These are phyloP conservation scores for Catunica adiposa DNA, from an alignment of 2,329 filamentous ascomycete genomes.

Conservation along the genomic window DNA sequence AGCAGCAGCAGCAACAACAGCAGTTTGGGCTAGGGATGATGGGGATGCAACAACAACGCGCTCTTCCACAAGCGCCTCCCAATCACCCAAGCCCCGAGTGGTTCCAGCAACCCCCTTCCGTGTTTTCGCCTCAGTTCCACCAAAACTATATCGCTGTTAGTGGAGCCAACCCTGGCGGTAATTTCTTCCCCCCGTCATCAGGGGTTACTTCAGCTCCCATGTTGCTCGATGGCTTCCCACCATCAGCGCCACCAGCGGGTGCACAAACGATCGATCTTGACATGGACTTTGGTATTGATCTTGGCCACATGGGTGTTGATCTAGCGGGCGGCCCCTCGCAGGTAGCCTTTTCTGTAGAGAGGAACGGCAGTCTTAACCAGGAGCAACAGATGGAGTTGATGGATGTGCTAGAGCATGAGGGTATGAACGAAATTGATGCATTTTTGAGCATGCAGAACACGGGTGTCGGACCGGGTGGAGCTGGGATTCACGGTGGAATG, in stretches of 20 bases:
- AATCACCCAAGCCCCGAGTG: slow-evolving; percentile 1
- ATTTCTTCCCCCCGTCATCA: slow-evolving; percentile 25
- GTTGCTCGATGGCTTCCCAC: slow-evolving; percentile 19
- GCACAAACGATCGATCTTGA: slow-evolving; percentile 11
- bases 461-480: slow-evolving; percentile 16
- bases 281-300: slow-evolving; percentile 20
- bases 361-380: slow-evolving; percentile 55
- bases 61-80: slow-evolving; percentile 17
- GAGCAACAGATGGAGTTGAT: slow-evolving; percentile 73
- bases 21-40: neutral
- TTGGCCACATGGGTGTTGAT: slow-evolving; percentile 17
- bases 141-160: slow-evolving; percentile 4
- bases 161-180: slow-evolving; percentile 7
- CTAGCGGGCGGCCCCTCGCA: slow-evolving; percentile 16
- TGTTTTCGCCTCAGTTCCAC: slow-evolving; percentile 15
- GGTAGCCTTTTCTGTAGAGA: slow-evolving; percentile 27
- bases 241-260: slow-evolving; percentile 13
- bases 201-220: slow-evolving; percentile 25
- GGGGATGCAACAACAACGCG: slow-evolving; percentile 19
- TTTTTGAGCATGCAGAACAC: slow-evolving; percentile 31
- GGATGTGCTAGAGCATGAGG: slow-evolving; percentile 58
- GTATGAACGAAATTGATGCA: slow-evolving; percentile 43
- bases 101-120: slow-evolving; percentile 13
- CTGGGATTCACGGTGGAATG: slow-evolving; percentile 13
- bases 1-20: slow-evolving; percentile 12